These are phyloP conservation scores for Cicer cuneatum DNA, from an alignment of 306 rosid species.

Conservation along the genomic window DNA sequence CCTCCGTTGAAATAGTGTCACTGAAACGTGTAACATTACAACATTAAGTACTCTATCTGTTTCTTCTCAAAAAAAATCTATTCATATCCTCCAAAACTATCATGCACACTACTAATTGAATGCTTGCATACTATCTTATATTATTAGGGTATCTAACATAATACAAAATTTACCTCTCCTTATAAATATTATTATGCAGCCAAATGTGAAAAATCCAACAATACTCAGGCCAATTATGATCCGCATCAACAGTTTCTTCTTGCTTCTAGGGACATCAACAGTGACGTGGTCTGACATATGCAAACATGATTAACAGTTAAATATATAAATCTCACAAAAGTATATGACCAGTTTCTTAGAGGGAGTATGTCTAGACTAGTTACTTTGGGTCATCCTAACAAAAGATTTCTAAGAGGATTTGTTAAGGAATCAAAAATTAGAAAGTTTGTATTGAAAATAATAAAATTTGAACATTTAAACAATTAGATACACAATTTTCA, in stretches of 20 bases:
- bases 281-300: constrained; percentile 3
- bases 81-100: neutral
- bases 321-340: no score
- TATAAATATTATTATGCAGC: neutral
- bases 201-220: constrained; percentile 22
- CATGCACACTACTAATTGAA: neutral
- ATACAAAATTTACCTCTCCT: constrained; percentile 22
- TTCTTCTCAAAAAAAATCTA: no score
- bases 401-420: no score
- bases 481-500: no score
- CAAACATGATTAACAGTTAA: neutral
- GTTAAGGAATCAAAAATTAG: no score
- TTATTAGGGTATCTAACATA: neutral
- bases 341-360: no score
- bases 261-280: constrained; percentile 8
- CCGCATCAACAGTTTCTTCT: neutral
- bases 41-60: neutral
- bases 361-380: no score
- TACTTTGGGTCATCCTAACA: no score
- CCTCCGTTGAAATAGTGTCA: neutral
- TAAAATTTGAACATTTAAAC: no score
- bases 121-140: neutral
- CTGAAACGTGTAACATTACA: constrained; percentile 32
- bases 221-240: neutral
- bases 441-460: no score